Evolutionary conservation across 179 eudicot genomes (phyloP).

Genomic region (Actinidia arguta): DNA sequence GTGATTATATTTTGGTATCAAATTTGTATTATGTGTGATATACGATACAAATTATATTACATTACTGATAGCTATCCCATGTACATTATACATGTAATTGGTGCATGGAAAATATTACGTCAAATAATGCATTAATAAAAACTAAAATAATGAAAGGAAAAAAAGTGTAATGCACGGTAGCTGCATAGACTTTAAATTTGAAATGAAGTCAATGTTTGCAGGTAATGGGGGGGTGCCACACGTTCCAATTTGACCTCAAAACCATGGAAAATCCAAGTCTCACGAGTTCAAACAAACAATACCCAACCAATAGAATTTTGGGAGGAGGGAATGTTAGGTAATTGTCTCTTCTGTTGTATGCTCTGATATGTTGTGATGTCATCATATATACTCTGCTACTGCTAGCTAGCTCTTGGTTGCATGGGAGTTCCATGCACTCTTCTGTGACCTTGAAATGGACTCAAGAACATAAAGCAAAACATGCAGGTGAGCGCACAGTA

Average conservation of each 20-base stretch:
- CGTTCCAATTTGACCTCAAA: slow-evolving; percentile 12
- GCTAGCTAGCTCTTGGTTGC: not conserved
- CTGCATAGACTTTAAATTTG: not conserved
- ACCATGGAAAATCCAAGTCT: not conserved
- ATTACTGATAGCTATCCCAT: no score
- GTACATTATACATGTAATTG: no score
- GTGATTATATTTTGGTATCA: no score
- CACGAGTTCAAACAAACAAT: not conserved
- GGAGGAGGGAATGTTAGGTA: not conserved
- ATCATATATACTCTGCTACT: not conserved
- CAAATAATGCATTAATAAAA: no score
- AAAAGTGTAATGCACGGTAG: no score
- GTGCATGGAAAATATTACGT: no score
- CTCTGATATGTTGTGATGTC: not conserved
- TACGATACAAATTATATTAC: no score
- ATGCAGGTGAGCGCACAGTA: slow-evolving; percentile 16
- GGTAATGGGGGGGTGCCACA: not conserved
- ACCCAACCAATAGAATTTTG: not conserved
- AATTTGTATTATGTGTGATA: no score
- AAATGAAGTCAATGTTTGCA: slow-evolving; percentile 14
- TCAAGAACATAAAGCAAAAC: not conserved
- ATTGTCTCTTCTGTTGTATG: not conserved
- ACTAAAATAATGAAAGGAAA: no score
- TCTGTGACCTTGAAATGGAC: not conserved
- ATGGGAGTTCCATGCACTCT: not conserved